Conservation (phyloP, 2,329 filamentous ascomycete species). For the Scopulariopsis brevicaulis region DNA sequence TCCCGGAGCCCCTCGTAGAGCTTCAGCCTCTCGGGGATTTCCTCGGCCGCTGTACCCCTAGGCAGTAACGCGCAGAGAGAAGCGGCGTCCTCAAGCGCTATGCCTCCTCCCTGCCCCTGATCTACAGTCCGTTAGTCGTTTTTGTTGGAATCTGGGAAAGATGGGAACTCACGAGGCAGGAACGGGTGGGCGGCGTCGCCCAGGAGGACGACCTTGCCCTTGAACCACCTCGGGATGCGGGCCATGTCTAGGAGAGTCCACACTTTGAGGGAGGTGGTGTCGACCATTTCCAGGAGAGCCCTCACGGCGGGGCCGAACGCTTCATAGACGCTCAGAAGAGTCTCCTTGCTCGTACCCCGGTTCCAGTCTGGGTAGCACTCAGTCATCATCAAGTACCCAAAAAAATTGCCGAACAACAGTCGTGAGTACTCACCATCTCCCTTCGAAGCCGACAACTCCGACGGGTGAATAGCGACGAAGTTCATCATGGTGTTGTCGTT, state of each 20-base stretch:
- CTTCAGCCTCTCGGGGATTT: conserved; percentile 41
- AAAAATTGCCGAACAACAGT: too few relatives aligned
- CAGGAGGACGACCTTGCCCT: conserved; percentile 41
- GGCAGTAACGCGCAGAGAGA: conserved; percentile 46
- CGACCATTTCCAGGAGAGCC: conserved; percentile 27
- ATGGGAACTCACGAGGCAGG: conserved; percentile 26
- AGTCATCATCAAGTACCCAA: too few relatives aligned
- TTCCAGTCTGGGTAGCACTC: conserved; percentile 24
- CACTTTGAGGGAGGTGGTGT: conserved; percentile 34
- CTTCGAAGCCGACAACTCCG: conserved; percentile 1
- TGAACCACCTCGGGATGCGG: conserved; percentile 40
- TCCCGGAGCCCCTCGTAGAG: conserved; percentile 49
- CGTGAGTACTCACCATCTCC: conserved; percentile 5
- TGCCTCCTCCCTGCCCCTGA: conserved; percentile 33
- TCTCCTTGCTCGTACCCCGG: conserved; percentile 19
- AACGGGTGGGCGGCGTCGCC: conserved; percentile 63
- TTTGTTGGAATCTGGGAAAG: neutral
- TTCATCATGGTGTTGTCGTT: conserved; percentile 30
- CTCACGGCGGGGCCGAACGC: conserved; percentile 28
- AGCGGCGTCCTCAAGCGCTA: conserved; percentile 57
- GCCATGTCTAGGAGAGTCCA: conserved; percentile 55
- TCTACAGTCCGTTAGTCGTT: conserved; percentile 1
- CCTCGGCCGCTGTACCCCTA: conserved; percentile 23
- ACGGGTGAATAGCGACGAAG: conserved; percentile 39
- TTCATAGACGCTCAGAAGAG: conserved; percentile 23